Conservation (phyloP, 192 early-diverging fungal species). For the Linnemannia elongata region DNA sequence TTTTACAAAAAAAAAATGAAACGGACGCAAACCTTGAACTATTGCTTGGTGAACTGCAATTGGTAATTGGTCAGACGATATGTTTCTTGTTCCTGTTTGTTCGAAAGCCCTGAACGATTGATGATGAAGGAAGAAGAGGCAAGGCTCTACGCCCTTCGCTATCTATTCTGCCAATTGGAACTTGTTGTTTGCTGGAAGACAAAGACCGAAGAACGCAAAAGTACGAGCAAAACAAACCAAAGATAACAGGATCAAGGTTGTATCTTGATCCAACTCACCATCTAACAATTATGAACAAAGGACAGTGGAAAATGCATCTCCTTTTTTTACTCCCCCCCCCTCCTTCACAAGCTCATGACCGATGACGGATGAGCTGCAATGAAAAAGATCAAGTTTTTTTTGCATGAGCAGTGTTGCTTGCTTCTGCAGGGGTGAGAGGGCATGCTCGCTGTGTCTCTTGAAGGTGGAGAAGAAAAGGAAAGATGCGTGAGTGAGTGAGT, state of each 20-base stretch:
- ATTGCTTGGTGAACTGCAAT: neutral
- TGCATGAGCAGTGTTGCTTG: no score
- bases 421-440: no score
- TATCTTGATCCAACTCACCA: neutral
- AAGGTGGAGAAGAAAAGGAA: no score
- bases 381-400: no score
- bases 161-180: neutral
- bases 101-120: neutral
- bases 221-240: neutral
- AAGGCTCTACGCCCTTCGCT: neutral
- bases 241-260: neutral
- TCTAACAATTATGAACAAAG: neutral
- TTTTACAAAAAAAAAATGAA: no score
- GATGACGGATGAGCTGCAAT: no score
- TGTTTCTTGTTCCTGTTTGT: neutral
- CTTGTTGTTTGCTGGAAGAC: no score
- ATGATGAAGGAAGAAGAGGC: neutral
- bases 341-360: neutral
- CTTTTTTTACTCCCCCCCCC: neutral
- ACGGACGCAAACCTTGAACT: no score
- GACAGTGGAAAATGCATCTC: neutral
- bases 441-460: no score
- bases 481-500: no score
- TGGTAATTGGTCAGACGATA: slow-evolving; percentile 8
- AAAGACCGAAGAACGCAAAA: neutral